phyloP scores from a whole-genome alignment of 2,329 filamentous ascomycete genomes.

The Dothideomycetes sp. region DNA sequence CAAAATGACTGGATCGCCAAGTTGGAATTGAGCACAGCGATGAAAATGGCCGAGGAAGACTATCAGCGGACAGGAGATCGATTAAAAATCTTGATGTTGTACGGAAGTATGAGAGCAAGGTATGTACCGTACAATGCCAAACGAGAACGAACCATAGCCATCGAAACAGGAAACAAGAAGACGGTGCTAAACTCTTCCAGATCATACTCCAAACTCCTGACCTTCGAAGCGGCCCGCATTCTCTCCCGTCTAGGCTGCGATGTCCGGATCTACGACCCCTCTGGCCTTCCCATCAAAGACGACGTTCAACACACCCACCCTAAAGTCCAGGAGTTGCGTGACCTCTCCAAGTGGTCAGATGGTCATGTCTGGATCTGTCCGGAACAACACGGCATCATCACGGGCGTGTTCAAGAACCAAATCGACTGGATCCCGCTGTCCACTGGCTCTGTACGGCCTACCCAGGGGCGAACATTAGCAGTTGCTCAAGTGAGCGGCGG shows the following conservation, averaged over 20 bases:
- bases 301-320: slow-evolving; percentile 45
- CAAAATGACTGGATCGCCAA: slow-evolving; percentile 44
- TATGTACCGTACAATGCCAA: slow-evolving; percentile 13
- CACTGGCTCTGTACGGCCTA: slow-evolving; percentile 51
- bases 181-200: slow-evolving; percentile 20
- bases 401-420: slow-evolving; percentile 57
- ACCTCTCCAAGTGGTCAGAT: slow-evolving; percentile 53
- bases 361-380: slow-evolving; percentile 56
- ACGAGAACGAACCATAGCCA: neutral
- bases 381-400: slow-evolving; percentile 57
- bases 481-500: slow-evolving; percentile 54
- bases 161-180: neutral
- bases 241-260: slow-evolving; percentile 55
- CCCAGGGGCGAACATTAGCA: slow-evolving; percentile 53
- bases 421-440: slow-evolving; percentile 60
- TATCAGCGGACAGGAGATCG: slow-evolving; percentile 28
- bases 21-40: slow-evolving; percentile 43
- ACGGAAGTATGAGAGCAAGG: slow-evolving; percentile 45
- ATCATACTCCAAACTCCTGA: slow-evolving; percentile 51
- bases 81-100: slow-evolving; percentile 48
- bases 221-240: slow-evolving; percentile 49
- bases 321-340: slow-evolving; percentile 52
- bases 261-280: slow-evolving; percentile 51
- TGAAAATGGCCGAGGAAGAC: slow-evolving; percentile 41
- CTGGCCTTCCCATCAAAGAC: slow-evolving; percentile 51